A percentile compares a stretch with the other conserved stretches of the same genome.
phyloP scores from a whole-genome alignment of 192 early-diverging fungal genomes.

The Coemansia sp. region DNA sequence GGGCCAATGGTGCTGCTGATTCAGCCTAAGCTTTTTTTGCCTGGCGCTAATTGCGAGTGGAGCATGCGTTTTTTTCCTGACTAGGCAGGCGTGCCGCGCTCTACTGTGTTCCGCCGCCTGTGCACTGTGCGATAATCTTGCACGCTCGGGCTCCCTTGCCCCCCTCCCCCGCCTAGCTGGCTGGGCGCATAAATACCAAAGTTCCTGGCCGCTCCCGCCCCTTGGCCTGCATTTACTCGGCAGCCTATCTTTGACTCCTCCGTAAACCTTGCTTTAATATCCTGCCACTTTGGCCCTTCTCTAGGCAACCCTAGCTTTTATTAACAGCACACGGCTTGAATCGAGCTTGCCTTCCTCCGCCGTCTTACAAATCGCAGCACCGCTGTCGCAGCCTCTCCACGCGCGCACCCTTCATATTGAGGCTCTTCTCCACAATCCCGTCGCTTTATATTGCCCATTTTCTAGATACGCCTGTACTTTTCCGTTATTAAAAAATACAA shows the following conservation, averaged over 20 bases:
- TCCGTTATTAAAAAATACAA: constrained; percentile 14
- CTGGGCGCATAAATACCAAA: constrained; percentile 38
- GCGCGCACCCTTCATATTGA: no score
- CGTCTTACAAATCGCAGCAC: no score
- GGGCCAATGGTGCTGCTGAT: constrained; percentile 13
- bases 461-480: no score
- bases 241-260: constrained; percentile 1
- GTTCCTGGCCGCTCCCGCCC: constrained; percentile 24
- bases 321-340: no score
- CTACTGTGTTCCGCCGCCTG: neutral
- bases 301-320: no score
- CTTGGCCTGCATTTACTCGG: constrained; percentile 2
- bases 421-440: no score
- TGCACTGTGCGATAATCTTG: constrained; percentile 38
- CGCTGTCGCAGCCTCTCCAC: no score
- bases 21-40: constrained; percentile 9
- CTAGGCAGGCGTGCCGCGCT: constrained; percentile 12
- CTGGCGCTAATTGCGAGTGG: constrained; percentile 26
- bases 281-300: no score
- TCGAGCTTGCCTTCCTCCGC: no score
- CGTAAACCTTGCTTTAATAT: no score
- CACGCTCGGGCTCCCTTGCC: constrained; percentile 44
- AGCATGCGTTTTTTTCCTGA: constrained; percentile 12
- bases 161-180: constrained; percentile 26
- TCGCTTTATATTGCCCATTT: neutral